Evolutionary conservation across 2,329 filamentous ascomycete genomes (phyloP), one percentile per base, ranked within the genome.

Genomic region (Clarireedia monteithiana): DNA sequence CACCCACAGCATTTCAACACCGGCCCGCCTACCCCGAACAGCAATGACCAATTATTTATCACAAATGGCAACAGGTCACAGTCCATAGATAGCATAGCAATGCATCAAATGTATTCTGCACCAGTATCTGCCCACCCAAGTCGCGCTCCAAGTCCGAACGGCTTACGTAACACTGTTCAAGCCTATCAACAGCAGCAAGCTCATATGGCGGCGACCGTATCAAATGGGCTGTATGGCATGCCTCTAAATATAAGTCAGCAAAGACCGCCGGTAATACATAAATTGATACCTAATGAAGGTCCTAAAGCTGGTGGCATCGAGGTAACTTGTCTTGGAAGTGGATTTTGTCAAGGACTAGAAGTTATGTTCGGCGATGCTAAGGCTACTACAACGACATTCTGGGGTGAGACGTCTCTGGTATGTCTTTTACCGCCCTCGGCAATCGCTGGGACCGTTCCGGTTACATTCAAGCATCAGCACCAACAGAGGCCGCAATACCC

Each of bases 281-380:
- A 91, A 69, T 79, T 96, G 59, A 89, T 94, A 38, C 91, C 91
- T 0, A 80, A 80, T 30, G 88, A 95, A 69, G 91, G 91, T 0
- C 88, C 91, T 6, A 88, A 85, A 57, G 83, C 82, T 38, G 91
- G 91, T 58, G 91, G 91, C 44, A 91, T 89, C 52, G 91, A 96
- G 69, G 89, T 96, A 3, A 92, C 89, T 0, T 81, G 94, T 55
- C 76, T 95, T 7, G 91, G 91, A 17, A 88, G 84, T 61, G 83
- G 85, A 14, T 95, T 96, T 68, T 85, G 84, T 61, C 85, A 87
- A 71, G 83, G 83, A 1, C 78, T 95, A 59, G 88, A 91, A 60
- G 88, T 96, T 54, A 87, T 91, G 71, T 96, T 96, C 69, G 91
- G 91, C 20, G 82, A 86, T 59, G 77, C 75, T 15, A 73, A 80